These are phyloP conservation scores for Auricularia sp. DNA, from an alignment of 768 basidiomycete species.

Conservation along the genomic window DNA sequence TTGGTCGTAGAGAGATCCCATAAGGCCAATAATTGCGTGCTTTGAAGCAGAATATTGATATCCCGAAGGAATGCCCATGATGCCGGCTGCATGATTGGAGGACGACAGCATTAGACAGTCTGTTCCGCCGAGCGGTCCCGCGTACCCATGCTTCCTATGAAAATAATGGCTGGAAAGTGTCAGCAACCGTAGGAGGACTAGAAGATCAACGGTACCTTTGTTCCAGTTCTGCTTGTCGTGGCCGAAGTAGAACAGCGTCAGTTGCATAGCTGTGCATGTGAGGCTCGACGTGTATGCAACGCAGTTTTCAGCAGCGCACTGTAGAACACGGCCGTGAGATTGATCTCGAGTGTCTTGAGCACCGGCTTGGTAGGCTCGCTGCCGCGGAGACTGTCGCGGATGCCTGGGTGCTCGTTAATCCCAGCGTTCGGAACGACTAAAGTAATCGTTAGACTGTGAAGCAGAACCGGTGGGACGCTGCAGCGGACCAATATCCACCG, in stretches of 20 bases:
- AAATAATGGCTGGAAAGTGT: slow-evolving; percentile 37
- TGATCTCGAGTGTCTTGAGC: slow-evolving; percentile 34
- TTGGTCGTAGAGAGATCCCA: slow-evolving; percentile 36
- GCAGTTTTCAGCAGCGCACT: neutral
- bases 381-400: neutral
- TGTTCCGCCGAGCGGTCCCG: neutral
- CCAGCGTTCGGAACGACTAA: slow-evolving; percentile 2
- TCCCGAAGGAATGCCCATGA: slow-evolving; percentile 35
- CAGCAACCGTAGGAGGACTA: neutral
- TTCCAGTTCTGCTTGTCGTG: slow-evolving; percentile 20
- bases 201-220: neutral
- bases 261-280: slow-evolving; percentile 31
- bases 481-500: slow-evolving; percentile 40
- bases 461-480: neutral
- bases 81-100: slow-evolving; percentile 32
- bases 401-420: neutral
- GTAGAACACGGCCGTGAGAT: slow-evolving; percentile 3
- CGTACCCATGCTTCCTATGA: slow-evolving; percentile 48
- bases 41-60: slow-evolving; percentile 45
- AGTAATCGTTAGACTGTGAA: neutral
- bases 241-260: slow-evolving; percentile 42
- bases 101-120: too few species aligned
- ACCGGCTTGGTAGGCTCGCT: slow-evolving; percentile 32
- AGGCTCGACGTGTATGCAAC: neutral
- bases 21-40: slow-evolving; percentile 43